Percentiles rank a stretch among this genome's conserved stretches.
phyloP scores from a whole-genome alignment of 2,329 filamentous ascomycete species.

The Nemania bipapillata region DNA sequence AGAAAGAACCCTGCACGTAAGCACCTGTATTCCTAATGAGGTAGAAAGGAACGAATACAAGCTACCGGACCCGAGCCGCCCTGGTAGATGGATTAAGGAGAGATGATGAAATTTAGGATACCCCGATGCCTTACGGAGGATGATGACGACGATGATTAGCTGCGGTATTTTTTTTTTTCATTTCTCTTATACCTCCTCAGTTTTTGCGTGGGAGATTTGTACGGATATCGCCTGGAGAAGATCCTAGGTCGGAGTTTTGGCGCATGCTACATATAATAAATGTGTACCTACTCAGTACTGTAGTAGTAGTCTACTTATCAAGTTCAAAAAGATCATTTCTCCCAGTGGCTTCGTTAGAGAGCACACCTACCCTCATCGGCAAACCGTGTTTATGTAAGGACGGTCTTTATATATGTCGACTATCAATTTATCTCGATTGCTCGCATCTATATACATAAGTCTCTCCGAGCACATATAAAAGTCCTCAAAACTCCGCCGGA shows the following conservation, averaged over 20 bases:
- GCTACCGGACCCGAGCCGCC: background rate
- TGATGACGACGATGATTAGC: constrained; percentile 18
- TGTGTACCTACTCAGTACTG: constrained; percentile 22
- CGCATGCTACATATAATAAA: constrained; percentile 22
- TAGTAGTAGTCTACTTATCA: constrained; percentile 9
- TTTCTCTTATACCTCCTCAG: background rate
- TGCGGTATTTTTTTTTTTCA: background rate
- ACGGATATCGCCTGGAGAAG: constrained; percentile 7
- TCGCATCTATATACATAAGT: background rate
- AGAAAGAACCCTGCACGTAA: constrained; percentile 65
- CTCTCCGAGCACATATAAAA: background rate
- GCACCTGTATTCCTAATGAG: constrained; percentile 40
- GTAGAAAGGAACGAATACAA: background rate
- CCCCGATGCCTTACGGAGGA: constrained; percentile 18
- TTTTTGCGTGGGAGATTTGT: constrained; percentile 11
- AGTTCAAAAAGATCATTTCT: constrained; percentile 10
- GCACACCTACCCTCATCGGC: too few relatives aligned
- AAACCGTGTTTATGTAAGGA: background rate
- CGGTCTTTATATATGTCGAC: background rate
- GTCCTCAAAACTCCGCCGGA: background rate
- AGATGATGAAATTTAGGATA: constrained; percentile 26
- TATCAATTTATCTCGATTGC: background rate
- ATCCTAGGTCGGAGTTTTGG: constrained; percentile 31
- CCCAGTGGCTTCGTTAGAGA: background rate
- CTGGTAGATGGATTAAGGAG: background rate